Evolutionary conservation across 1,139 yeast species (phyloP), one percentile per base, ranked within the genome.

Genomic region (Groenewaldozyma sp.): DNA sequence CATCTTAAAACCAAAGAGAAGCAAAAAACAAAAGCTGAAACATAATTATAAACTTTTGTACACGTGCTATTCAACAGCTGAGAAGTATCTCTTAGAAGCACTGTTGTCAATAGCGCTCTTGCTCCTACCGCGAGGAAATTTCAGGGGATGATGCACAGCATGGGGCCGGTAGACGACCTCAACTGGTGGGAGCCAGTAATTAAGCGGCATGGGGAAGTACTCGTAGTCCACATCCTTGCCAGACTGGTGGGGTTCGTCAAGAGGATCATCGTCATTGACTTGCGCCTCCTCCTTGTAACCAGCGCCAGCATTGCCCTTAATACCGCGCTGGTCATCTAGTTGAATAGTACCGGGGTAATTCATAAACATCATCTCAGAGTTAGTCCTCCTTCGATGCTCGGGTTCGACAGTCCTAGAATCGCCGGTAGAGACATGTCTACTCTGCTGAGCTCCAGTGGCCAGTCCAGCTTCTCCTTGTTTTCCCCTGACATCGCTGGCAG

Each of bases 131-230:
- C 42, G 38, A 4, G 55, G 54, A 31, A 50, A 41, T 37, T 52
- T 49, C 41, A 52, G 40, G 3, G 55, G 56, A 35, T 51, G 77
- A 50, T 73, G 78, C 2, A 71, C 75, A 4, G 77, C 68, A 52
- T 74, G 80, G 1, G 80, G 80, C 46, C 74, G 70, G 51, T 74
- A 74, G 7, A 74, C 78, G 38, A 70, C 76, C 52, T 74, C 75
- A 22, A 74, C 73, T 1, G 79, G 80, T 7, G 78, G 78, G 38
- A 73, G 59, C 56, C 74, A 74, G 51, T 74, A 74, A 29, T 72
- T 76, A 45, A 63, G 66, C 41, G 75, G 73, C 40, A 74, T 69
- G 1, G 79, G 78, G 55, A 72, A 73, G 46, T 74, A 74, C 47
- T 73, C 73, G 52, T 74, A 74, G 38, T 56, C 60, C 19, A 44